Evolutionary conservation across 2,329 filamentous ascomycete species (phyloP).

Genomic region (Helotiales sp.): DNA sequence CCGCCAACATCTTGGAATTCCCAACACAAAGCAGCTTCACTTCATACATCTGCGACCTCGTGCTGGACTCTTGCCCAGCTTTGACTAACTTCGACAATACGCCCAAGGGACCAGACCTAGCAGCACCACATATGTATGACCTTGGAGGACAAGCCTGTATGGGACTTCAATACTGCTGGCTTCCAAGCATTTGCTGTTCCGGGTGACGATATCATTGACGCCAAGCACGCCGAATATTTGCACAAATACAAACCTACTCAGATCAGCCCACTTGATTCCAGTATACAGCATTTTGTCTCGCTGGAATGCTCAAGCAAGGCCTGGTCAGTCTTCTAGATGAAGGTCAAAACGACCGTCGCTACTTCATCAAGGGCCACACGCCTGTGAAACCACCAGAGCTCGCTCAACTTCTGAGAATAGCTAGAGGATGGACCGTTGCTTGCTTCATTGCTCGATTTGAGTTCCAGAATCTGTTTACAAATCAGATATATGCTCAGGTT

Average conservation of each 20-base stretch:
- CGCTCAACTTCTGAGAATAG: constrained; percentile 4
- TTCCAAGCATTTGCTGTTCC: constrained; percentile 9
- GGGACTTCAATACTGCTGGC: not conserved
- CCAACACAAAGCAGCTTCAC: not conserved
- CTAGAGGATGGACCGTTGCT: constrained; percentile 22
- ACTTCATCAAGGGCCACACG: not conserved
- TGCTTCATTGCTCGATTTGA: constrained; percentile 25
- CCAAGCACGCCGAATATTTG: not conserved
- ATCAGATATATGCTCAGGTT: not conserved
- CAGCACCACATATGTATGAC: not conserved
- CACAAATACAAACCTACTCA: not conserved
- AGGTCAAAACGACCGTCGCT: constrained; percentile 11
- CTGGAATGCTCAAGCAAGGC: constrained; percentile 14
- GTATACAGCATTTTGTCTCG: constrained; percentile 20
- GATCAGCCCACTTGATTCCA: constrained; percentile 12
- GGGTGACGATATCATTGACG: not conserved
- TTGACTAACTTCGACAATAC: not conserved
- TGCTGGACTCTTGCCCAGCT: not conserved
- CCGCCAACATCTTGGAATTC: not conserved
- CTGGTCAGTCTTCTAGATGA: constrained; percentile 17
- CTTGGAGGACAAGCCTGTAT: not conserved
- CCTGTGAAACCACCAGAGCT: not conserved
- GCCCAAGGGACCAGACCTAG: not conserved
- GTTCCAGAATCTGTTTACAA: constrained; percentile 9
- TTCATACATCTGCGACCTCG: not conserved